phyloP scores from a whole-genome alignment of 331 rosid species.

The Pyracantha coccinea region DNA sequence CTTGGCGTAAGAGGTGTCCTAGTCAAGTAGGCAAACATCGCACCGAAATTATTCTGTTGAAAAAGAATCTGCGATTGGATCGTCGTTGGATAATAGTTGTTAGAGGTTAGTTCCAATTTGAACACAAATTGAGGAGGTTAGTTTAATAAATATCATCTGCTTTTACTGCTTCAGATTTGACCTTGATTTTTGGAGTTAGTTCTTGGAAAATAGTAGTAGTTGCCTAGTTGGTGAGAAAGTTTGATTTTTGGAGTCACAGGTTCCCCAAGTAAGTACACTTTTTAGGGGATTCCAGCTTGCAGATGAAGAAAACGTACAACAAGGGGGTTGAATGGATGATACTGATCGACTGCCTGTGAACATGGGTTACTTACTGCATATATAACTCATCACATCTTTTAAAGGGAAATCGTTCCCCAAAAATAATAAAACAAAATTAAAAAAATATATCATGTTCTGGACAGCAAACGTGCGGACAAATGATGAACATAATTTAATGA shows the following conservation, averaged over 20 bases:
- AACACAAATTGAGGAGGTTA: not conserved
- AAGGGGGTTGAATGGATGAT: not conserved
- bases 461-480: not conserved
- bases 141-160: not conserved
- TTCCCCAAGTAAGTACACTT: not conserved
- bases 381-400: not conserved
- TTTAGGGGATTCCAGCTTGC: conserved; percentile 31
- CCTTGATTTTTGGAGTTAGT: not conserved
- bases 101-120: not conserved
- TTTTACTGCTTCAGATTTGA: not conserved
- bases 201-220: not conserved
- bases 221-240: conserved; percentile 5
- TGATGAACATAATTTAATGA: conserved; percentile 7
- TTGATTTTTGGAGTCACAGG: conserved; percentile 1
- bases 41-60: too few relatives aligned
- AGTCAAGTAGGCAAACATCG: not conserved
- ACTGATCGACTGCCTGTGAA: not conserved
- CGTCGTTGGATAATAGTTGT: not conserved
- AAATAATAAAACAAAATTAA: not conserved
- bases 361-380: not conserved
- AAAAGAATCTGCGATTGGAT: too few relatives aligned
- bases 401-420: not conserved
- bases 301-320: conserved; percentile 1
- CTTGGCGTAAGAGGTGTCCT: not conserved
- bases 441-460: not conserved